A percentile compares a stretch with the other conserved stretches of the same genome.
phyloP scores from a whole-genome alignment of 1,284 basidiomycete genomes.

The Pseudozyma tsukubaensis region DNA sequence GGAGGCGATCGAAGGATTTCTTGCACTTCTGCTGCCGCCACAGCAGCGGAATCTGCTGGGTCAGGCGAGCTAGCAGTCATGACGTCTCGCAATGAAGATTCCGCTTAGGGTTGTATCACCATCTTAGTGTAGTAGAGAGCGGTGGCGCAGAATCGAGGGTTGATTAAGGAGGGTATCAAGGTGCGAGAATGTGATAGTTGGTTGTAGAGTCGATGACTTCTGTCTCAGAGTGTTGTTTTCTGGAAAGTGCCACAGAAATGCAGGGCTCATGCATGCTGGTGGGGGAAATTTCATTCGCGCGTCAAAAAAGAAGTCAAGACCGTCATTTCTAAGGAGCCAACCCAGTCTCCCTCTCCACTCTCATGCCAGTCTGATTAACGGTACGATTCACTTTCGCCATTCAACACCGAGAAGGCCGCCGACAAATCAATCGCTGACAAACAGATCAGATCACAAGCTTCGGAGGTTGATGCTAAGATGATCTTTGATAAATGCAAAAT shows the following conservation, averaged over 20 bases:
- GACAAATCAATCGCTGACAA: neutral
- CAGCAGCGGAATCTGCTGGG: neutral
- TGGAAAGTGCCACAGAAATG: too few relatives aligned
- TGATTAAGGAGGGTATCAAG: neutral
- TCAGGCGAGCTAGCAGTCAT: neutral
- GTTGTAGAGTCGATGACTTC: too few relatives aligned
- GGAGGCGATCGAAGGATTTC: conserved; percentile 25
- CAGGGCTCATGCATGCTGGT: too few relatives aligned
- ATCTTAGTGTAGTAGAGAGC: neutral
- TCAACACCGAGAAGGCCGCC: neutral
- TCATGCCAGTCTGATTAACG: neutral
- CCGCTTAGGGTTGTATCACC: too few relatives aligned
- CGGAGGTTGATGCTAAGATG: neutral
- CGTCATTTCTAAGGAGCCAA: conserved; percentile 7
- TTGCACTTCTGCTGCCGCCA: conserved; percentile 8
- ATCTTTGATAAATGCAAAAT: neutral
- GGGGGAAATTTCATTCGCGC: neutral
- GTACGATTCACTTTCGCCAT: neutral
- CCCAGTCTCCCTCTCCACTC: neutral
- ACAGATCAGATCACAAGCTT: neutral
- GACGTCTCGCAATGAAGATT: neutral
- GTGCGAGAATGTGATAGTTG: too few relatives aligned
- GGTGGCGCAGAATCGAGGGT: neutral
- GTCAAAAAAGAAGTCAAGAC: neutral
- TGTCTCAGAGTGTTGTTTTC: too few relatives aligned